A percentile compares a stretch with the other conserved stretches of the same genome.
These are phyloP conservation scores for Chaetoceros tenuissimus DNA, from an alignment of 108 stramenopile species.

Conservation along the genomic window DNA sequence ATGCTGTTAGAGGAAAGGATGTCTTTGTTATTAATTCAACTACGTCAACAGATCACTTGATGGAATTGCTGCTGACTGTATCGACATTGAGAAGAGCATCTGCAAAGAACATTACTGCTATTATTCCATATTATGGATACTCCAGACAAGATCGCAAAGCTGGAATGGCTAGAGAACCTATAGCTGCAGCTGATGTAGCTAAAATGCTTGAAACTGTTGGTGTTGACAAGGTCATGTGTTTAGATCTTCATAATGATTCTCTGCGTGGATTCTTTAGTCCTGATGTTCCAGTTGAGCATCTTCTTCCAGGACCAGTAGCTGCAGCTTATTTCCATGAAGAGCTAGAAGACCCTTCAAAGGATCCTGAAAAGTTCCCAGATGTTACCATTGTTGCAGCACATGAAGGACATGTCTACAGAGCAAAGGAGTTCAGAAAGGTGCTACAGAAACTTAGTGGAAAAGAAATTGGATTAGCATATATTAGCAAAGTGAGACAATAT, in stretches of 20 bases:
- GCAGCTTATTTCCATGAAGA: slow-evolving; percentile 89
- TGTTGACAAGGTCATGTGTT: slow-evolving; percentile 76
- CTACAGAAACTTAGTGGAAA: slow-evolving; percentile 59
- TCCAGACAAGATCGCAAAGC: slow-evolving; percentile 58
- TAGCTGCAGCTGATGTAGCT: slow-evolving; percentile 82
- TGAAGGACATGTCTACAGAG: slow-evolving; percentile 78
- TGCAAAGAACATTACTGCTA: slow-evolving; percentile 72
- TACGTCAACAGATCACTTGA: slow-evolving; percentile 48
- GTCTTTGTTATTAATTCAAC: slow-evolving; percentile 73
- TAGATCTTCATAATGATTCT: slow-evolving; percentile 70
- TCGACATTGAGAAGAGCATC: slow-evolving; percentile 61
- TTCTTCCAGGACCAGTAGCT: slow-evolving; percentile 79
- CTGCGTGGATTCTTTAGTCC: slow-evolving; percentile 69
- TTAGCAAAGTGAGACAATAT: slow-evolving; percentile 45
- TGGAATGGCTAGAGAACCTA: slow-evolving; percentile 52
- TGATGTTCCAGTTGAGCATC: slow-evolving; percentile 69
- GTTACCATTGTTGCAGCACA: slow-evolving; percentile 79
- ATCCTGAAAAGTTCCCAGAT: slow-evolving; percentile 22
- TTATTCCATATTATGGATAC: slow-evolving; percentile 91
- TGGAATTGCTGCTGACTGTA: slow-evolving; percentile 72
- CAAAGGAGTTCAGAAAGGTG: slow-evolving; percentile 68
- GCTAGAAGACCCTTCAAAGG: slow-evolving; percentile 27
- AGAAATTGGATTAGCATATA: slow-evolving; percentile 67
- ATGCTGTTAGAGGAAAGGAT: slow-evolving; percentile 70
- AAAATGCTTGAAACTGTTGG: slow-evolving; percentile 77